A percentile compares a stretch with the other conserved stretches of the same genome.
These are phyloP conservation scores for Wickerhamiella slavikovae DNA, from an alignment of 805 yeast species.

Conservation along the genomic window DNA sequence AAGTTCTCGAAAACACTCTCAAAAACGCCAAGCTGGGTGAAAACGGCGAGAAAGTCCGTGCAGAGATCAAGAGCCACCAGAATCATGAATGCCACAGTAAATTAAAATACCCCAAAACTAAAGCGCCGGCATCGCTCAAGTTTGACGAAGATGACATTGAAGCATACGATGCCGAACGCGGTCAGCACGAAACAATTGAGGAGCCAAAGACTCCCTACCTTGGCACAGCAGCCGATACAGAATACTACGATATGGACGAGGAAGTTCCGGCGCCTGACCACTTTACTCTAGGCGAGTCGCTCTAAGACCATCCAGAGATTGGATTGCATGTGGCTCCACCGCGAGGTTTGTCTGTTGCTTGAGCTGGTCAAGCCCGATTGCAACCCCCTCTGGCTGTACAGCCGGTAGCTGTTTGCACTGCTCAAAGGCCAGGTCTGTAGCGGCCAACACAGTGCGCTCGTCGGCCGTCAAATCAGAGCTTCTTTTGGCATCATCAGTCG, in stretches of 20 bases:
- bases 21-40: conserved; percentile 31
- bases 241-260: conserved; percentile 14
- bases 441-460: too few relatives aligned
- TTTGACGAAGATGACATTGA: conserved; percentile 11
- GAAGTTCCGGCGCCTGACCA: conserved; percentile 8
- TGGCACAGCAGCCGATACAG: conserved; percentile 14
- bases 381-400: too few relatives aligned
- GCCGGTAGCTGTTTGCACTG: too few relatives aligned
- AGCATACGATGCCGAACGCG: conserved; percentile 11
- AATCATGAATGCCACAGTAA: conserved; percentile 3
- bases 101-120: conserved; percentile 11
- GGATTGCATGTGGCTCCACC: conserved; percentile 7
- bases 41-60: conserved; percentile 10
- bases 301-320: conserved; percentile 1
- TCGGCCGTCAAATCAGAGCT: too few relatives aligned
- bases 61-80: conserved; percentile 1
- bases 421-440: too few relatives aligned
- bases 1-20: conserved; percentile 62
- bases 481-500: too few relatives aligned
- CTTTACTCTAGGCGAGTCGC: conserved; percentile 8
- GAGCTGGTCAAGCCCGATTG: too few relatives aligned
- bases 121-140: conserved; percentile 11
- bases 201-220: conserved; percentile 15
- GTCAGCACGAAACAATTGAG: conserved; percentile 10
- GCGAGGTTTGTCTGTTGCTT: conserved; percentile 5